Conservation (phyloP, 1,284 basidiomycete species). For the Austroboletus niveus region DNA sequence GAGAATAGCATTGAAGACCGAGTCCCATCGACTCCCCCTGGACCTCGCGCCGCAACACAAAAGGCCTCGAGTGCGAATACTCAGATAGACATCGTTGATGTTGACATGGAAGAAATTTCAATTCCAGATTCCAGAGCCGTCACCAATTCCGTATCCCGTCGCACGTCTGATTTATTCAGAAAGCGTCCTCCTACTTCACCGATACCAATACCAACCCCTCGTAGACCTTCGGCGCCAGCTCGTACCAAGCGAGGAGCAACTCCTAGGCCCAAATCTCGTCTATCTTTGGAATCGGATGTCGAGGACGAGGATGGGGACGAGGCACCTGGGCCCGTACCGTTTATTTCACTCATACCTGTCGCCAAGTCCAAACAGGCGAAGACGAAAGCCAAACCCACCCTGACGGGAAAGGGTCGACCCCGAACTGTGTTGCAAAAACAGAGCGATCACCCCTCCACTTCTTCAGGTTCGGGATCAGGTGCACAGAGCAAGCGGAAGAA, state of each 20-base stretch:
- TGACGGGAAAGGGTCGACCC: constrained; percentile 20
- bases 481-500: constrained; percentile 28
- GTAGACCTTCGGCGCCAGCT: constrained; percentile 53
- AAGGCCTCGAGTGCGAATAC: neutral
- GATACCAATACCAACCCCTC: constrained; percentile 52
- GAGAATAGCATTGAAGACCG: constrained; percentile 47
- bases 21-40: constrained; percentile 43
- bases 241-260: constrained; percentile 34
- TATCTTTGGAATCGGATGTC: constrained; percentile 16
- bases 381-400: constrained; percentile 14
- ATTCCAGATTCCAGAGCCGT: constrained; percentile 5
- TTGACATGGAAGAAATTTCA: constrained; percentile 33
- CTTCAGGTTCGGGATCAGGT: constrained; percentile 6
- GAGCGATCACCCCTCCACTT: neutral
- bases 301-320: constrained; percentile 18
- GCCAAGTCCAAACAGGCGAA: constrained; percentile 16
- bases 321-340: constrained; percentile 21
- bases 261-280: constrained; percentile 17
- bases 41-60: constrained; percentile 11
- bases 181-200: constrained; percentile 64
- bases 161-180: constrained; percentile 43
- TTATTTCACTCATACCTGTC: constrained; percentile 27
- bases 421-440: constrained; percentile 3
- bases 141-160: constrained; percentile 12
- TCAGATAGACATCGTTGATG: constrained; percentile 35